phyloP scores from a whole-genome alignment of 2,329 filamentous ascomycete species.

The Neofusicoccum kwambonambiense region DNA sequence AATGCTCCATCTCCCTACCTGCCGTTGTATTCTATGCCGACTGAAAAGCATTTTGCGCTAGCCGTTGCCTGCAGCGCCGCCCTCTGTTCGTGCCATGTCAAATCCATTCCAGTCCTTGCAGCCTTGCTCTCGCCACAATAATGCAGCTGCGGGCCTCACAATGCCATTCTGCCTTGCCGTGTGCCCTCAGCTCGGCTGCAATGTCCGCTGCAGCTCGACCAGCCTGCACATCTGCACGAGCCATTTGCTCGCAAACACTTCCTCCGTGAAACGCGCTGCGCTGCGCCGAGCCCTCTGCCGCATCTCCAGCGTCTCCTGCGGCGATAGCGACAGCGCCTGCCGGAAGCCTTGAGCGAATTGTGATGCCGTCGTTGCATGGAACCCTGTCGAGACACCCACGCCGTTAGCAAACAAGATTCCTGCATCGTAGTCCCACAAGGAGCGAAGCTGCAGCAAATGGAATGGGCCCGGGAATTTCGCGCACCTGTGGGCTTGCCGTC shows the following conservation, averaged over 20 bases:
- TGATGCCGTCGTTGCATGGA: slow-evolving; percentile 73
- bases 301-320: slow-evolving; percentile 68
- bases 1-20: neutral
- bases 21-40: neutral
- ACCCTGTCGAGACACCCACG: slow-evolving; percentile 54
- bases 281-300: slow-evolving; percentile 73
- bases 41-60: neutral
- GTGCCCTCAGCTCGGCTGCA: slow-evolving; percentile 9
- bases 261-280: slow-evolving; percentile 81
- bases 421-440: neutral
- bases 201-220: slow-evolving; percentile 47
- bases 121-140: neutral
- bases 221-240: slow-evolving; percentile 70
- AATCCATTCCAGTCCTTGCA: slow-evolving; percentile 17
- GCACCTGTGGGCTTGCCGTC: slow-evolving; percentile 75
- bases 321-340: slow-evolving; percentile 67
- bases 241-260: slow-evolving; percentile 81
- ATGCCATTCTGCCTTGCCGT: slow-evolving; percentile 10
- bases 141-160: neutral
- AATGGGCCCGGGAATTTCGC: slow-evolving; percentile 23
- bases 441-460: neutral
- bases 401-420: slow-evolving; percentile 6
- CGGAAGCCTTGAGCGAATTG: slow-evolving; percentile 82
- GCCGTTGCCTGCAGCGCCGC: neutral
- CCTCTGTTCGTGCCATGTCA: neutral